Percentiles rank a stretch among this genome's conserved stretches.
phyloP scores from a whole-genome alignment of 441 rosid genomes.

The Populus hybrid region DNA sequence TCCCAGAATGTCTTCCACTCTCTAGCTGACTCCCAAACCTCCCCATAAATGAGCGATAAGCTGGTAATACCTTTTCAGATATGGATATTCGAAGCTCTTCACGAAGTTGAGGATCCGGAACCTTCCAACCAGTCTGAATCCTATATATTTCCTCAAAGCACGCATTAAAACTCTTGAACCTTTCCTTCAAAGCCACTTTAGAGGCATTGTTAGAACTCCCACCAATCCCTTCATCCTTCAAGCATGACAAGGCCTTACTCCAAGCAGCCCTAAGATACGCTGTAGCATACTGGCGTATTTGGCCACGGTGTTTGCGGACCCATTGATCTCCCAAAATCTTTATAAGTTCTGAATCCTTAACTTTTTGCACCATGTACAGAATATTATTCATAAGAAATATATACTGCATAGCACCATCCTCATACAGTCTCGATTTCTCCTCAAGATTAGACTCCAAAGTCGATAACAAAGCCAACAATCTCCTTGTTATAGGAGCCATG shows the following conservation, averaged over 20 bases:
- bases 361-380: constrained; percentile 82
- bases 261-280: background rate
- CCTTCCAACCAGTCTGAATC: constrained; percentile 94
- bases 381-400: constrained; percentile 91
- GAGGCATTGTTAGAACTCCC: constrained; percentile 68
- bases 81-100: constrained; percentile 94
- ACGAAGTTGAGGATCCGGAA: constrained; percentile 91
- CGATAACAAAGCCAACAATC: constrained; percentile 57
- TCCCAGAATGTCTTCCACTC: constrained; percentile 80
- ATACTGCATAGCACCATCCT: constrained; percentile 56
- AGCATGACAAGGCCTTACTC: constrained; percentile 61
- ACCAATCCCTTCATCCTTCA: constrained; percentile 82
- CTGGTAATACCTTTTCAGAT: constrained; percentile 85
- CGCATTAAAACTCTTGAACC: constrained; percentile 84
- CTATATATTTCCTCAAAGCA: constrained; percentile 89
- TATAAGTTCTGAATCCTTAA: constrained; percentile 80
- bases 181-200: constrained; percentile 75
- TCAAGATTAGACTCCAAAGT: constrained; percentile 70
- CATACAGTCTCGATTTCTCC: constrained; percentile 69
- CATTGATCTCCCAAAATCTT: constrained; percentile 80
- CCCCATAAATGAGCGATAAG: constrained; percentile 84
- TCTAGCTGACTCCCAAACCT: constrained; percentile 82
- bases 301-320: constrained; percentile 87
- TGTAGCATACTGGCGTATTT: background rate
- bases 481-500: constrained; percentile 51